A percentile compares a stretch with the other conserved stretches of the same genome.
Evolutionary conservation across 768 basidiomycete genomes (phyloP).

Genomic region (Trametes gibbosa): DNA sequence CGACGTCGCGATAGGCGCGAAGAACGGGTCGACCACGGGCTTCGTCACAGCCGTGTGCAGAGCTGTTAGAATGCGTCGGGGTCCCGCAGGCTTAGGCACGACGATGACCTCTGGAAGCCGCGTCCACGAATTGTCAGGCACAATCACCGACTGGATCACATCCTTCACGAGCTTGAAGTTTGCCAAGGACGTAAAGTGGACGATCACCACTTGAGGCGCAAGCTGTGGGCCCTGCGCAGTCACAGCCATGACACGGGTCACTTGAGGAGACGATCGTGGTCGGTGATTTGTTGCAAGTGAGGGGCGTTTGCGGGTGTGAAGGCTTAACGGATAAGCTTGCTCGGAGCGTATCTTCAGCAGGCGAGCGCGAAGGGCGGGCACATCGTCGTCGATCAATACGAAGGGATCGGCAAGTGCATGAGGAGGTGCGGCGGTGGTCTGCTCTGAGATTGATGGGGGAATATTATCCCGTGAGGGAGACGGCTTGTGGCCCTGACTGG

Average conservation of each 20-base stretch:
- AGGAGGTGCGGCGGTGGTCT: slow-evolving; percentile 5
- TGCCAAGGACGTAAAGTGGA: slow-evolving; percentile 89
- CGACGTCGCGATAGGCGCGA: slow-evolving; percentile 91
- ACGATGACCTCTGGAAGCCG: slow-evolving; percentile 89
- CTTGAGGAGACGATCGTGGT: slow-evolving; percentile 77
- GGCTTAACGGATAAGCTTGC: slow-evolving; percentile 40
- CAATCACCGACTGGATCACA: slow-evolving; percentile 66
- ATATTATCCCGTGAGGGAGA: neutral
- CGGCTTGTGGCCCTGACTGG: neutral
- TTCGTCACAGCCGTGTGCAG: slow-evolving; percentile 87
- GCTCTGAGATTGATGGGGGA: neutral
- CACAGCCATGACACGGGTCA: slow-evolving; percentile 54
- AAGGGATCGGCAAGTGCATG: slow-evolving; percentile 45
- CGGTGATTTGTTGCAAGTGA: slow-evolving; percentile 65
- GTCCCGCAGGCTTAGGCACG: slow-evolving; percentile 95
- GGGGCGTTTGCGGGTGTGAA: slow-evolving; percentile 58
- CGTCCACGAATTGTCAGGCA: slow-evolving; percentile 43
- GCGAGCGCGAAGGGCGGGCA: slow-evolving; percentile 72
- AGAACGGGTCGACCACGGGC: slow-evolving; percentile 87
- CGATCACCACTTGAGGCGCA: slow-evolving; percentile 50
- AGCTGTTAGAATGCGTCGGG: slow-evolving; percentile 88
- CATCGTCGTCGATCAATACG: slow-evolving; percentile 91
- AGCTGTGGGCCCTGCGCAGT: slow-evolving; percentile 30
- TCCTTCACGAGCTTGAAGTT: slow-evolving; percentile 91
- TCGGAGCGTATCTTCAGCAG: slow-evolving; percentile 67